Conservation (phyloP, 257 asterid genomes). For the Capsicum baccatum region DNA sequence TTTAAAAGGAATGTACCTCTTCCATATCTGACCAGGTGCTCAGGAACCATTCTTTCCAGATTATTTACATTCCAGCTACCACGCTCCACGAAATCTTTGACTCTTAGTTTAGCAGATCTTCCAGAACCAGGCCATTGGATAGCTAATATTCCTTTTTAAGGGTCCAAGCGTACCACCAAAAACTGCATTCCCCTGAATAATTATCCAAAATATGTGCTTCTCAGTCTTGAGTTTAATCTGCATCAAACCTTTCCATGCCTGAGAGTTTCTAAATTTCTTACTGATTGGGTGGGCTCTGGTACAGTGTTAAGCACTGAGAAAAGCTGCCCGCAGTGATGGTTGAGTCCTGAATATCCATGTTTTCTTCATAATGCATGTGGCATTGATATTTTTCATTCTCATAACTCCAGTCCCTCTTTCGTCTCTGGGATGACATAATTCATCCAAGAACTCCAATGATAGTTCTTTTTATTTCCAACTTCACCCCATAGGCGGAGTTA, state of each 20-base stretch:
- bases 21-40: constrained; percentile 1
- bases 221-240: not conserved
- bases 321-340: not conserved
- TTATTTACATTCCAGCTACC: constrained; percentile 11
- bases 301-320: not conserved
- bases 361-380: not conserved
- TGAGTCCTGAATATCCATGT: constrained; percentile 13
- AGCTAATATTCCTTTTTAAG: not conserved
- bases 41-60: not conserved
- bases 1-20: constrained; percentile 9
- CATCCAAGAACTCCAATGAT: not conserved
- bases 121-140: not conserved
- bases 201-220: not conserved
- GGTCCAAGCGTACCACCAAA: not conserved
- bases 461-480: not conserved
- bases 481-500: not conserved
- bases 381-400: not conserved
- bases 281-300: too few species aligned
- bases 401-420: not conserved
- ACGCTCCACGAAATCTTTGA: not conserved
- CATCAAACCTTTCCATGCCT: not conserved
- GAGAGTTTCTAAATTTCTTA: not conserved
- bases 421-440: constrained; percentile 11
- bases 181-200: not conserved
- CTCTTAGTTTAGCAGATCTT: constrained; percentile 15